Percentiles rank a stretch among this genome's conserved stretches.
phyloP scores from a whole-genome alignment of 2,329 filamentous ascomycete species.

The Exophiala spinifera region DNA sequence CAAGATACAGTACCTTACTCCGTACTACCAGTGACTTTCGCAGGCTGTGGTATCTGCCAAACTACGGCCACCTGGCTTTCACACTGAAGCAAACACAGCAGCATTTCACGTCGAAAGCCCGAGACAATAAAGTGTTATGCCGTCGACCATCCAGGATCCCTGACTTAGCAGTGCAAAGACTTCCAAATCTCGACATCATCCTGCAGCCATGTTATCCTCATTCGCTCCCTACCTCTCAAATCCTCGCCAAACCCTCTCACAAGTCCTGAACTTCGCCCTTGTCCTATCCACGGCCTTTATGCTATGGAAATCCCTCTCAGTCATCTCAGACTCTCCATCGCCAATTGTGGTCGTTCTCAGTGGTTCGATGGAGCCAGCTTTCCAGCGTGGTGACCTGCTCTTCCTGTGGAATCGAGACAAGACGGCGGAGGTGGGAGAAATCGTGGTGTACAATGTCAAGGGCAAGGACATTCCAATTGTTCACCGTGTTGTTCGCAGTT shows the following conservation, averaged over 20 bases:
- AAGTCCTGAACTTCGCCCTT: constrained; percentile 86
- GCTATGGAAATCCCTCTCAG: constrained; percentile 88
- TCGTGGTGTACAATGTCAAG: constrained; percentile 79
- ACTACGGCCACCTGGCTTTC: neutral
- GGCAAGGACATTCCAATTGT: constrained; percentile 98
- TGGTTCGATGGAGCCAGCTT: constrained; percentile 67
- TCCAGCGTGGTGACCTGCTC: constrained; percentile 61
- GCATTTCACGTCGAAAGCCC: too few species aligned
- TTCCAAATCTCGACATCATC: neutral
- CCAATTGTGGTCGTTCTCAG: constrained; percentile 66
- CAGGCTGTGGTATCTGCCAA: neutral
- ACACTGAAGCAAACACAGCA: neutral
- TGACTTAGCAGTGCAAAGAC: neutral
- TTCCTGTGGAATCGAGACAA: constrained; percentile 62
- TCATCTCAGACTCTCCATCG: constrained; percentile 70
- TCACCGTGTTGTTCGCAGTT: constrained; percentile 77
- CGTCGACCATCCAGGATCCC: neutral
- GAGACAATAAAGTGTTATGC: too few species aligned
- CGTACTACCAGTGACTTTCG: too few species aligned
- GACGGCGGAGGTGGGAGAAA: constrained; percentile 66
- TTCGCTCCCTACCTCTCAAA: constrained; percentile 59
- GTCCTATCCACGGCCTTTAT: constrained; percentile 91
- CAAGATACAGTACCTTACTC: too few species aligned
- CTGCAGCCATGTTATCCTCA: constrained; percentile 60
- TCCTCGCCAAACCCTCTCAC: constrained; percentile 74